Percentiles rank a stretch among this genome's conserved stretches.
These are phyloP conservation scores for Geotrichum ghanense DNA, from an alignment of 805 yeast species.

Conservation along the genomic window DNA sequence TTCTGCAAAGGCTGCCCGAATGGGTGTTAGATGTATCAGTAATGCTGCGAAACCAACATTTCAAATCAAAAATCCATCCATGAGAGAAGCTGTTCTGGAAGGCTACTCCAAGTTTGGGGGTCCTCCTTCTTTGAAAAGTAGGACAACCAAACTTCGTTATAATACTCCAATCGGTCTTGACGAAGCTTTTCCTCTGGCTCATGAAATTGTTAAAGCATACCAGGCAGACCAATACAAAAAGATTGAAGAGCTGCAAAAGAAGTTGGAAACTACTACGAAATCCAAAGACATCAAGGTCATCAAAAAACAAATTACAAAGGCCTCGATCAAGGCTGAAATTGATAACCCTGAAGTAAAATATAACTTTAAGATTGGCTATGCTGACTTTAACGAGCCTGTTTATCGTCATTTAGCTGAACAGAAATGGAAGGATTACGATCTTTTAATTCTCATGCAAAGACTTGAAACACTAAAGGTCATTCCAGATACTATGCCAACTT, in stretches of 20 bases:
- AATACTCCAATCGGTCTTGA: slow-evolving; percentile 58
- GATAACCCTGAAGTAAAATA: slow-evolving; percentile 78
- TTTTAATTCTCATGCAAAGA: slow-evolving; percentile 84
- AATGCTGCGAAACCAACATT: slow-evolving; percentile 4
- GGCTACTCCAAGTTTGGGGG: slow-evolving; percentile 14
- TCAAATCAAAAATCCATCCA: slow-evolving; percentile 11
- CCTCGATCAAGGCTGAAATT: slow-evolving; percentile 51
- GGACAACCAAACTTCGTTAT: slow-evolving; percentile 31
- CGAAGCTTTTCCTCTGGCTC: slow-evolving; percentile 62
- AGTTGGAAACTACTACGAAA: slow-evolving; percentile 19
- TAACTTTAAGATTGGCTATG: slow-evolving; percentile 38
- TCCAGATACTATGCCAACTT: slow-evolving; percentile 89
- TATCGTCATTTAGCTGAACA: slow-evolving; percentile 56
- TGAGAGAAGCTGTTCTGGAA: slow-evolving; percentile 14
- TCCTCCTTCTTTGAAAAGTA: slow-evolving; percentile 16
- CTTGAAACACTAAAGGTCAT: slow-evolving; percentile 73
- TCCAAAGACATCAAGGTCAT: slow-evolving; percentile 10
- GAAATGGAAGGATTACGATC: slow-evolving; percentile 61
- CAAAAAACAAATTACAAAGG: slow-evolving; percentile 15
- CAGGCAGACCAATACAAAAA: slow-evolving; percentile 35
- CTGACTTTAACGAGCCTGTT: slow-evolving; percentile 70
- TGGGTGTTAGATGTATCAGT: not conserved
- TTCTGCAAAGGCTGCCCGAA: not conserved
- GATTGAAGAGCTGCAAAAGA: slow-evolving; percentile 28
- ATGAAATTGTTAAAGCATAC: slow-evolving; percentile 40